A percentile compares a stretch with the other conserved stretches of the same genome.
phyloP scores from a whole-genome alignment of 106 monocot genomes.

The Dioscorea dumetorum region DNA sequence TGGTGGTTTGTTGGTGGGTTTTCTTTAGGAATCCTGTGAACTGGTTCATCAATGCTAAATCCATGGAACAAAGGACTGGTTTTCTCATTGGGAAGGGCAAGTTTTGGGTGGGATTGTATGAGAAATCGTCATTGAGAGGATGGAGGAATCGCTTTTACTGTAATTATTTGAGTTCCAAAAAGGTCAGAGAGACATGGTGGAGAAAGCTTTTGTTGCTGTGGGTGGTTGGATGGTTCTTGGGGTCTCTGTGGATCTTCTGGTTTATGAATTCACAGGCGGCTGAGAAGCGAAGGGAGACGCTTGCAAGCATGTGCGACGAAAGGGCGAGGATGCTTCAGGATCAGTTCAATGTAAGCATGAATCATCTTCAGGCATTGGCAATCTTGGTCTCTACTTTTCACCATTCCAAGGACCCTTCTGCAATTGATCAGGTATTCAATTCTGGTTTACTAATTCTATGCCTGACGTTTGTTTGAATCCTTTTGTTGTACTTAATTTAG shows the following conservation, averaged over 20 bases:
- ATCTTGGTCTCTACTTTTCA: conserved; percentile 94
- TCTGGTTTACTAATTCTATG: too few species aligned
- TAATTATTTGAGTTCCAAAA: conserved; percentile 66
- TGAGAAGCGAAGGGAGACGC: conserved; percentile 73
- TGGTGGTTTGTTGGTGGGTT: conserved; percentile 40
- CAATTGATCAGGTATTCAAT: conserved; percentile 78
- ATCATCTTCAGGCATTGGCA: conserved; percentile 87
- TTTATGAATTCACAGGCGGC: conserved; percentile 65
- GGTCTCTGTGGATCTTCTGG: conserved; percentile 62
- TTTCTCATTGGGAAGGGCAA: conserved; percentile 29
- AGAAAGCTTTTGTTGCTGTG: conserved; percentile 71
- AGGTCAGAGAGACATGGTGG: conserved; percentile 78
- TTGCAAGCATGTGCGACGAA: conserved; percentile 95
- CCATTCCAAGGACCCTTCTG: conserved; percentile 80
- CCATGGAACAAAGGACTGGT: conserved; percentile 52
- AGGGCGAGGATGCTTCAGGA: conserved; percentile 95
- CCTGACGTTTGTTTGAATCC: too few species aligned
- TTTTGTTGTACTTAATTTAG: too few species aligned
- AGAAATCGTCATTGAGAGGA: conserved; percentile 31
- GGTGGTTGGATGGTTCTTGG: conserved; percentile 59
- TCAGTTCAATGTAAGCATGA: conserved; percentile 99
- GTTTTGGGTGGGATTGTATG: conserved; percentile 25
- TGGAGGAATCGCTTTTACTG: conserved; percentile 50
- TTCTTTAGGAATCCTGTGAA: conserved; percentile 51
- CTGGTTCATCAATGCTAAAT: conserved; percentile 58